A percentile compares a stretch with the other conserved stretches of the same genome.
Conservation (phyloP, 2,329 filamentous ascomycete genomes). For the Penicillium sp. region DNA sequence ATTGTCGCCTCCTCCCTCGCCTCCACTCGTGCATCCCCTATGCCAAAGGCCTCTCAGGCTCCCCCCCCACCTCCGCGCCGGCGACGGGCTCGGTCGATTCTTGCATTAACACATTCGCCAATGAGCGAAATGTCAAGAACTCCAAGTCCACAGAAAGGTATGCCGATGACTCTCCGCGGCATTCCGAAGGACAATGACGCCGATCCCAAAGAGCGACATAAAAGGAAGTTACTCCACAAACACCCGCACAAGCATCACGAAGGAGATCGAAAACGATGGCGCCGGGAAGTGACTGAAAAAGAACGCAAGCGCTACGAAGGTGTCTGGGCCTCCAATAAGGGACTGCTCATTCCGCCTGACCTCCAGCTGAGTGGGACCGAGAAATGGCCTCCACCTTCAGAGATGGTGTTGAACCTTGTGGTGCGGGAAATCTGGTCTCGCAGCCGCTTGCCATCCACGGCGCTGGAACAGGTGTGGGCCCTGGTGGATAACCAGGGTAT, state of each 20-base stretch:
- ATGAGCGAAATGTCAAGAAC: conserved; percentile 31
- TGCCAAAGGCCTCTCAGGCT: conserved; percentile 34
- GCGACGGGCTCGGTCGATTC: conserved; percentile 37
- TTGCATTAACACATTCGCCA: conserved; percentile 33
- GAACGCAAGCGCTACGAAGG: conserved; percentile 52
- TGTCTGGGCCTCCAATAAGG: conserved; percentile 52
- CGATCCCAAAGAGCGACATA: conserved; percentile 29
- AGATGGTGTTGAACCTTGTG: conserved; percentile 48
- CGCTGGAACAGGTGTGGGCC: conserved; percentile 48
- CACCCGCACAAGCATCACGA: conserved; percentile 51
- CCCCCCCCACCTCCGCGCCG: conserved; percentile 42
- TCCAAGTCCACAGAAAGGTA: conserved; percentile 37
- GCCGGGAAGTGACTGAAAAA: conserved; percentile 44
- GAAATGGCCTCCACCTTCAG: conserved; percentile 29
- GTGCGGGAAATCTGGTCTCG: conserved; percentile 52
- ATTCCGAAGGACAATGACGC: conserved; percentile 38
- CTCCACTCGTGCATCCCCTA: conserved; percentile 42
- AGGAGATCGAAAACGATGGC: conserved; percentile 49
- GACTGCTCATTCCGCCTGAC: conserved; percentile 34
- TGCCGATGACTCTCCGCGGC: conserved; percentile 46
- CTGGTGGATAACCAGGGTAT: conserved; percentile 42
- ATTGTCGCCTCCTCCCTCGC: conserved; percentile 50
- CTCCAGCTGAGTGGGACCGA: conserved; percentile 7
- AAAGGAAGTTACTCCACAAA: conserved; percentile 40
- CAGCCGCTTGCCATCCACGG: conserved; percentile 40